Evolutionary conservation across 495 filamentous ascomycete genomes (phyloP).

Genomic region (Penicillium crystallinum): DNA sequence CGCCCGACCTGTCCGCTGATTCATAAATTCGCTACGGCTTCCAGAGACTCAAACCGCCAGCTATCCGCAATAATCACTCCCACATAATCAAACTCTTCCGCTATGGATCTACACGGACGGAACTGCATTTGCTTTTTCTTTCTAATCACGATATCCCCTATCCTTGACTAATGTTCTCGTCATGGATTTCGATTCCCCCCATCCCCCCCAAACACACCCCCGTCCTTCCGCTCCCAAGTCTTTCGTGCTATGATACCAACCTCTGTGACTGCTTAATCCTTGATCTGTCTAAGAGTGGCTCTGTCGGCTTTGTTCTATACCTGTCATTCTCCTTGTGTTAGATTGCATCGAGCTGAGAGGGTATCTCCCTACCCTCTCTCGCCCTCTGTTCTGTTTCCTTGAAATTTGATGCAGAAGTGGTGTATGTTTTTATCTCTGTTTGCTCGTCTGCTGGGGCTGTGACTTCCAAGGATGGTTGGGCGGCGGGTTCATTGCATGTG

Average conservation of each 20-base stretch:
- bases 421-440: conserved; percentile 1
- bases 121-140: conserved; percentile 18
- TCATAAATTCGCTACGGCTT: conserved; percentile 22
- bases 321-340: conserved; percentile 34
- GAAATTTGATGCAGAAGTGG: neutral
- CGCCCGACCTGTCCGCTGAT: conserved; percentile 24
- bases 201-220: neutral
- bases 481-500: conserved; percentile 6
- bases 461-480: conserved; percentile 3
- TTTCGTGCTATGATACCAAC: conserved; percentile 43
- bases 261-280: conserved; percentile 30
- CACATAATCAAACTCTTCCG: conserved; percentile 13
- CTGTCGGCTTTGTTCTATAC: conserved; percentile 30
- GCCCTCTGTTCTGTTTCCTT: neutral
- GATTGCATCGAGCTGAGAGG: conserved; percentile 21
- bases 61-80: conserved; percentile 39
- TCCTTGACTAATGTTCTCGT: conserved; percentile 36
- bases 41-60: conserved; percentile 41
- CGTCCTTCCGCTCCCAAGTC: conserved; percentile 25
- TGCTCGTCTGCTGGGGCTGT: conserved; percentile 3
- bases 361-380: conserved; percentile 1
- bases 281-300: conserved; percentile 33
- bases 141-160: conserved; percentile 38
- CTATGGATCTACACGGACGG: conserved; percentile 16
- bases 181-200: conserved; percentile 20